Evolutionary conservation across 495 filamentous ascomycete species (phyloP), one percentile per base, ranked within the genome.

Genomic region (Beverwykella pulmonaria): DNA sequence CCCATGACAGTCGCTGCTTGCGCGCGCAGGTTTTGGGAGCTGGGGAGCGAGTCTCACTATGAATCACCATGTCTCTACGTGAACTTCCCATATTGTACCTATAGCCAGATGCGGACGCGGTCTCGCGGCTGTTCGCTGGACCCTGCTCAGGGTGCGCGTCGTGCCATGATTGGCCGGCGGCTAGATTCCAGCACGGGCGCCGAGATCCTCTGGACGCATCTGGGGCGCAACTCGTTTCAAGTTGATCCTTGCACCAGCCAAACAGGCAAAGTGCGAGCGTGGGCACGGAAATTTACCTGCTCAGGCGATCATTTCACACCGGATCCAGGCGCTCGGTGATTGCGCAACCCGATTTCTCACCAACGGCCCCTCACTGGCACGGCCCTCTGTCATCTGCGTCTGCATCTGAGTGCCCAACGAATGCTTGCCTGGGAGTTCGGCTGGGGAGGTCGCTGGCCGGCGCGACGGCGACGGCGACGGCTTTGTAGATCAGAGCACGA

Each of bases 251-350:
- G 68, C 39, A 27, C 53, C 48, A 20, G 46, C 62, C 12, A 54
- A 67, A 44, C 39, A 53, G 68, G 68, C 61, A 70, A 61, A 62
- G 68, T 25, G 49, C 48, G 22, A 36, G 63, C 41, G 59, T 52
- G 46, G 48, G 29, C 52, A 71, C 68, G 68, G 68, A 71, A 71
- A 71, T 71, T 71, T 71, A 67, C 59, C 57, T 67, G 53, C 61
- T 65, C 46, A 67, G 64, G 36, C 55, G 65, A 68, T 68, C 64
- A 46, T 61, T n/a, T 61, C 57, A 53, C 60, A 71, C 57, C 59
- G 52, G 70, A 54, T 66, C 70, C 70, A 66, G 70, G 70, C 61
- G 65, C 61, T 69, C 70, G 70, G 70, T 66, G 70, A 72, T 72
- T 72, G 70, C 70, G 70, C 70, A 72, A 72, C 66, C 69, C 69